Evolutionary conservation across 208 protist genomes (phyloP).

Genomic region (Wallacemonas sp.): DNA sequence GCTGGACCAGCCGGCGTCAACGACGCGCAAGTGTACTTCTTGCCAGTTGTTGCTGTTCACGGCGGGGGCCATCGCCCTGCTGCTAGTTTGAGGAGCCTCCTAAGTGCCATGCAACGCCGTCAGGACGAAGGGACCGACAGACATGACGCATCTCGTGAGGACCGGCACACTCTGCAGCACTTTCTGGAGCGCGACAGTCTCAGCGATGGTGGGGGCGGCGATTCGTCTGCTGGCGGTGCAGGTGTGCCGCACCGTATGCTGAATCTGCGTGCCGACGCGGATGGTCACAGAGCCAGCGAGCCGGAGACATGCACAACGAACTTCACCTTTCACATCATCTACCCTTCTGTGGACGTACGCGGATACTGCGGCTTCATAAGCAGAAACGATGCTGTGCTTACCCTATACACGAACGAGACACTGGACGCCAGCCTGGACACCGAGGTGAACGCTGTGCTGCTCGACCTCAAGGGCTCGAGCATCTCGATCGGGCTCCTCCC

Average conservation of each 20-base stretch:
- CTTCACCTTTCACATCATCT: neutral
- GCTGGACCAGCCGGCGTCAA: neutral
- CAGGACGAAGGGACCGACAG: neutral
- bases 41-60: neutral
- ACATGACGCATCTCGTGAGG: too few relatives aligned
- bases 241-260: too few relatives aligned
- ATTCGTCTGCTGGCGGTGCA: too few relatives aligned
- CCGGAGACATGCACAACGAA: too few relatives aligned
- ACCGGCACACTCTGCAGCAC: neutral
- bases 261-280: too few relatives aligned
- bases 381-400: neutral
- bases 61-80: too few relatives aligned
- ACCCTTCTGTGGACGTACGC: neutral
- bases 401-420: constrained; percentile 1
- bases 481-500: neutral
- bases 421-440: neutral
- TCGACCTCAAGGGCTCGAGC: neutral
- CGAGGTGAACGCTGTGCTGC: neutral
- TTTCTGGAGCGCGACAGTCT: neutral
- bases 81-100: too few relatives aligned
- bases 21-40: neutral
- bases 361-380: neutral
- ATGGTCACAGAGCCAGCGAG: too few relatives aligned
- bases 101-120: too few relatives aligned
- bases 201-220: neutral